Evolutionary conservation across 139 green algal species (phyloP).

Genomic region (Tetraselmis chui): DNA sequence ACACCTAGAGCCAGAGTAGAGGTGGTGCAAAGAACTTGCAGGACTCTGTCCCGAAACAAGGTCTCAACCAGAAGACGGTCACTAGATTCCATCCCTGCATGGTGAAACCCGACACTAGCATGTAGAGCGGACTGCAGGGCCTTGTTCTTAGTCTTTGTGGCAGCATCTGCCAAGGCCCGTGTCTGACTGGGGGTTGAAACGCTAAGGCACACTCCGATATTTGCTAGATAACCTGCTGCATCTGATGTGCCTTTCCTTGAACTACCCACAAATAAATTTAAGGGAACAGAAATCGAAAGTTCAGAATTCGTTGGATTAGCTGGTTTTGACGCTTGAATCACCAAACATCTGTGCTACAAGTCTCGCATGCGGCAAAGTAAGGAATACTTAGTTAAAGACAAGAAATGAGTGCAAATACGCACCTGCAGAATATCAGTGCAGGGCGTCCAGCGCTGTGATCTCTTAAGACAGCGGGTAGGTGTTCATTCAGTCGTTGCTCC

Average conservation of each 20-base stretch:
- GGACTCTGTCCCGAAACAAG: slow-evolving; percentile 56
- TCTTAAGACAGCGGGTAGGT: slow-evolving; percentile 56
- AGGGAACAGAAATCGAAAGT: neutral
- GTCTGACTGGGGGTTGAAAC: slow-evolving; percentile 39
- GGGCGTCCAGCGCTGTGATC: slow-evolving; percentile 69
- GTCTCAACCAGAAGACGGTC: slow-evolving; percentile 68
- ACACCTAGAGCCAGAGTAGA: slow-evolving; percentile 85
- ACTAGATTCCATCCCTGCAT: slow-evolving; percentile 58
- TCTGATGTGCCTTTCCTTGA: slow-evolving; percentile 5
- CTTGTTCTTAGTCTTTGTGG: slow-evolving; percentile 17
- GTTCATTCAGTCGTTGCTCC: slow-evolving; percentile 67
- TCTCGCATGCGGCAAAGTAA: too few relatives aligned
- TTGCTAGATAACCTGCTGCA: slow-evolving; percentile 2
- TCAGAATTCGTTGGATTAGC: neutral
- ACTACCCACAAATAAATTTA: neutral
- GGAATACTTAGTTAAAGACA: too few relatives aligned
- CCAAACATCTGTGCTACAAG: neutral
- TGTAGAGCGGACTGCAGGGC: slow-evolving; percentile 36
- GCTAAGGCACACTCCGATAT: slow-evolving; percentile 29
- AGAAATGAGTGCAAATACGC: too few relatives aligned
- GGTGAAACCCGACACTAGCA: slow-evolving; percentile 73
- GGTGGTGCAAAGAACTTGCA: slow-evolving; percentile 81
- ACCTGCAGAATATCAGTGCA: slow-evolving; percentile 87
- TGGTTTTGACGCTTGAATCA: neutral
- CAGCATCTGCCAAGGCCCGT: slow-evolving; percentile 10